A percentile compares a stretch with the other conserved stretches of the same genome.
These are phyloP conservation scores for Phytophthora pistaciae DNA, from an alignment of 352 stramenopile genomes.

Conservation along the genomic window DNA sequence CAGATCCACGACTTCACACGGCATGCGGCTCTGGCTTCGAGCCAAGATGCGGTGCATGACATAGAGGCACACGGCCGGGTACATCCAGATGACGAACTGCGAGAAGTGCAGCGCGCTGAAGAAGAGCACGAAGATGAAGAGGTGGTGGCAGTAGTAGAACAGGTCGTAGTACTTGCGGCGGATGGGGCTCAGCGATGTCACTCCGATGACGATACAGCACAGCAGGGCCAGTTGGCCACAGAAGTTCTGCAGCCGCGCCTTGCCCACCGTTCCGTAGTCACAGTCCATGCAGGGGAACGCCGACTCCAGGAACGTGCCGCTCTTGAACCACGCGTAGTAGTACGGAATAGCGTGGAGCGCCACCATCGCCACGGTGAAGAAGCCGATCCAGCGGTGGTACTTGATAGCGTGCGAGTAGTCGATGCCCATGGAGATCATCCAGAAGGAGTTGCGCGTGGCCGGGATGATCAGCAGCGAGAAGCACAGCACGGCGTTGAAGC, in stretches of 20 bases:
- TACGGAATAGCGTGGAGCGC: conserved; percentile 74
- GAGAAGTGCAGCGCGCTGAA: conserved; percentile 76
- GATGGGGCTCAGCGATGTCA: conserved; percentile 78
- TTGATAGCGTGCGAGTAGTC: conserved; percentile 90
- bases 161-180: conserved; percentile 84
- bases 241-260: conserved; percentile 79
- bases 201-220: conserved; percentile 77
- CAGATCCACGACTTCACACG: conserved; percentile 85
- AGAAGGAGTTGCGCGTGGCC: conserved; percentile 81
- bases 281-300: conserved; percentile 76
- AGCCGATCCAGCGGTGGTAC: conserved; percentile 89
- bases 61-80: conserved; percentile 79
- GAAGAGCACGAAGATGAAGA: conserved; percentile 87
- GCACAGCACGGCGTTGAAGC: conserved; percentile 81
- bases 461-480: conserved; percentile 74
- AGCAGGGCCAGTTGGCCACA: conserved; percentile 74
- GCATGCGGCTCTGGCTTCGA: conserved; percentile 72
- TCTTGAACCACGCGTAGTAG: conserved; percentile 74
- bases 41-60: conserved; percentile 84
- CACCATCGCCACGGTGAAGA: conserved; percentile 74
- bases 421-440: conserved; percentile 86
- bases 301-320: conserved; percentile 61
- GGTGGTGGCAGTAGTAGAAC: conserved; percentile 91
- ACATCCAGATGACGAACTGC: conserved; percentile 89
- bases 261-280: conserved; percentile 72